Conservation (phyloP, 202 grass and related monocot species). For the Brachypodium distachyon region DNA sequence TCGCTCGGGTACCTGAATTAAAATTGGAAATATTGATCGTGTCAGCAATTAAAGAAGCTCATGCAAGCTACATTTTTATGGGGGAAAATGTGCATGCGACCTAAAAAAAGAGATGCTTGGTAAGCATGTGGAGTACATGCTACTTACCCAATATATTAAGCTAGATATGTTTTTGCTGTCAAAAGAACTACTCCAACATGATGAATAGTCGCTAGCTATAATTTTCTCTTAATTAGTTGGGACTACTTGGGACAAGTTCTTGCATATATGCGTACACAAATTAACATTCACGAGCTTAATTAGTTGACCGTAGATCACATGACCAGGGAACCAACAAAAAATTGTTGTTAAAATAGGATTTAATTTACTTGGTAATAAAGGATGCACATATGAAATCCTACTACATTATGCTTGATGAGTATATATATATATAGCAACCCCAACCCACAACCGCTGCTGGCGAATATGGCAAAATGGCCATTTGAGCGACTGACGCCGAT, state of each 20-base stretch:
- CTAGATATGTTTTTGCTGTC: no score
- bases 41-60: no score
- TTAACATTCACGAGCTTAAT: background rate
- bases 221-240: background rate
- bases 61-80: no score
- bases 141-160: no score
- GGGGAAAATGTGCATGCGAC: background rate
- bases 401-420: slow-evolving; percentile 8
- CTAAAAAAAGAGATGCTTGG: no score
- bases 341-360: background rate
- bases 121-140: no score
- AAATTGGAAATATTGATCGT: background rate
- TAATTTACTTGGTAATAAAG: background rate
- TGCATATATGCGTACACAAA: background rate
- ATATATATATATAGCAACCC: background rate
- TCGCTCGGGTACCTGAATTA: slow-evolving; percentile 90
- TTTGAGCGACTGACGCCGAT: slow-evolving; percentile 19
- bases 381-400: no score
- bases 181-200: no score
- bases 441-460: no score
- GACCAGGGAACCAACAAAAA: background rate
- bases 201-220: background rate
- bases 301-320: background rate
- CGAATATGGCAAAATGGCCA: background rate
- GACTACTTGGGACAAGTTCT: background rate